Conservation (phyloP, 768 basidiomycete species). For the Amanita fuliginea region DNA sequence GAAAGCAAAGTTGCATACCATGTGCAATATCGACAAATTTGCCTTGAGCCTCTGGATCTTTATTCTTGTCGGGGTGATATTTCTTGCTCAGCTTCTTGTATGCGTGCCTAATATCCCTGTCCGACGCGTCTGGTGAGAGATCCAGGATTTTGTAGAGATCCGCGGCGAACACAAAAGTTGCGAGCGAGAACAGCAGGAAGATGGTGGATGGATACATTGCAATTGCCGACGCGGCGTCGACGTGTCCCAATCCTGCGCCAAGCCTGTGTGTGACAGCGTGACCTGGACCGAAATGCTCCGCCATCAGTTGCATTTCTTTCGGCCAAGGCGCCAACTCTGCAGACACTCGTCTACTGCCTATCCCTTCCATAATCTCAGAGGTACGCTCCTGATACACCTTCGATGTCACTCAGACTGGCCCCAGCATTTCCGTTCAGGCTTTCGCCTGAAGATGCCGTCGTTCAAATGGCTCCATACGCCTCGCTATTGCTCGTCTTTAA, state of each 20-base stretch:
- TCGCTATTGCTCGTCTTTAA: slow-evolving; percentile 15
- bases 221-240: slow-evolving; percentile 13
- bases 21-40: slow-evolving; percentile 88
- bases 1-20: slow-evolving; percentile 35
- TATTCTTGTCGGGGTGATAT: slow-evolving; percentile 95
- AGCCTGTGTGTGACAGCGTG: background rate
- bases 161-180: slow-evolving; percentile 35
- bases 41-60: slow-evolving; percentile 68
- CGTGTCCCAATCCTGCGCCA: slow-evolving; percentile 5
- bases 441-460: slow-evolving; percentile 33
- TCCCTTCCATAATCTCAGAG: slow-evolving; percentile 25
- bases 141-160: slow-evolving; percentile 81
- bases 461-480: slow-evolving; percentile 24
- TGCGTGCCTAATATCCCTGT: slow-evolving; percentile 83
- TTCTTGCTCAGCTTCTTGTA: slow-evolving; percentile 85
- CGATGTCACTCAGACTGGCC: background rate
- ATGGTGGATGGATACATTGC: slow-evolving; percentile 24
- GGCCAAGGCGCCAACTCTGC: background rate
- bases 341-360: slow-evolving; percentile 13
- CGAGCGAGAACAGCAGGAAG: slow-evolving; percentile 25
- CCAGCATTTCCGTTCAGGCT: slow-evolving; percentile 43
- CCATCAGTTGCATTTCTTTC: background rate
- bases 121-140: slow-evolving; percentile 69
- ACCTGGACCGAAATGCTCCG: background rate
- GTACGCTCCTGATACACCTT: slow-evolving; percentile 12